A percentile compares a stretch with the other conserved stretches of the same genome.
Evolutionary conservation across 345 rosid species (phyloP).

Genomic region (Clarkia xantiana): DNA sequence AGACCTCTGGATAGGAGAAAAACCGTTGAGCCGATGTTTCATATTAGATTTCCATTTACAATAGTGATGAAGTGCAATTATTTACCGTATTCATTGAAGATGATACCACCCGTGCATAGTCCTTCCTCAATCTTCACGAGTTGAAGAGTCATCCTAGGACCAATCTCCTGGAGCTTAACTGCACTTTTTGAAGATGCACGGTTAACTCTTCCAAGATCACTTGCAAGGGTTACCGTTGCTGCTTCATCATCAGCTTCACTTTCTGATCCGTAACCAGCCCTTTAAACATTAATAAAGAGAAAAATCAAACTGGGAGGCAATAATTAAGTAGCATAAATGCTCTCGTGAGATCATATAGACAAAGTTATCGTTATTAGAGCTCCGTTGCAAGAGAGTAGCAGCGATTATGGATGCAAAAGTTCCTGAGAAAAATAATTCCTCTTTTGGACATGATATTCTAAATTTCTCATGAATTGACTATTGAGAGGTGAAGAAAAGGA

Average conservation of each 20-base stretch:
- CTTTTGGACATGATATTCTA: neutral
- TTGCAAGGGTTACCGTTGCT: conserved; percentile 63
- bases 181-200: conserved; percentile 62
- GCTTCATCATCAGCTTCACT: conserved; percentile 96
- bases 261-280: conserved; percentile 93
- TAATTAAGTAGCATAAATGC: too few species aligned
- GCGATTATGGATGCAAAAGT: too few species aligned
- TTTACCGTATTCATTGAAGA: conserved; percentile 53
- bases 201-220: conserved; percentile 68
- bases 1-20: too few species aligned
- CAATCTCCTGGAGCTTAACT: conserved; percentile 83
- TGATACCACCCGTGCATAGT: conserved; percentile 66
- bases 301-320: neutral
- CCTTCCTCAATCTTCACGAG: conserved; percentile 72
- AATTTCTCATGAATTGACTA: neutral
- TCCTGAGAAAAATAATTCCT: too few species aligned
- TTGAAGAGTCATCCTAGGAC: conserved; percentile 80
- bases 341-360: too few species aligned
- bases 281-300: conserved; percentile 10
- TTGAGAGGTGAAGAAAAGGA: neutral
- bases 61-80: too few species aligned
- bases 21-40: too few species aligned
- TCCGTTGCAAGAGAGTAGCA: too few species aligned
- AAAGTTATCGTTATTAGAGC: too few species aligned
- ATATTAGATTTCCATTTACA: too few species aligned